Percentiles rank a stretch among this genome's conserved stretches.
Evolutionary conservation across 2,329 filamentous ascomycete species (phyloP).

Genomic region (Bipolaris gigantea): DNA sequence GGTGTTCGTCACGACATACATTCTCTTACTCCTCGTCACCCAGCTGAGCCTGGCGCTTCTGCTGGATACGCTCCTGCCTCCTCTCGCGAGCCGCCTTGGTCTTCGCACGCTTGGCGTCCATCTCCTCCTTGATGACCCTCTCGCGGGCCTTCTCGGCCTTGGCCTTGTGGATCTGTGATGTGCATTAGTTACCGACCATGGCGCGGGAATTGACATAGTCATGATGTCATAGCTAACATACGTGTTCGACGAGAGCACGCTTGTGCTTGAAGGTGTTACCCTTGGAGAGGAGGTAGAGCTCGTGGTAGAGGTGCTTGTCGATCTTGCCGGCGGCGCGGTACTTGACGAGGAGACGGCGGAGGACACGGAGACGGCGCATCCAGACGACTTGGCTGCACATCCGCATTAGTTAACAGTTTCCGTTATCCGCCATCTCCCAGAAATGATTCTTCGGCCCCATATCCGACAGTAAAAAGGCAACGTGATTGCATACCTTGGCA

Average conservation of each 20-base stretch:
- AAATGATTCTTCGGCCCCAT: constrained; percentile 2
- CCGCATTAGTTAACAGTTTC: constrained; percentile 36
- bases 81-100: constrained; percentile 99
- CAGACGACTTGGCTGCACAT: constrained; percentile 84
- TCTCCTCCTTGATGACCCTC: constrained; percentile 96
- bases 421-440: constrained; percentile 10
- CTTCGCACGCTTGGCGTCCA: constrained; percentile 99
- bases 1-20: constrained; percentile 44
- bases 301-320: constrained; percentile 99
- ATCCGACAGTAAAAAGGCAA: constrained; percentile 18
- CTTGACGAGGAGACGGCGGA: constrained; percentile 98
- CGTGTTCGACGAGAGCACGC: constrained; percentile 99
- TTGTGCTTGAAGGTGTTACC: constrained; percentile 99
- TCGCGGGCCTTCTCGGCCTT: constrained; percentile 99
- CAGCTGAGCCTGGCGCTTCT: constrained; percentile 86
- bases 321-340: constrained; percentile 99
- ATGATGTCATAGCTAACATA: constrained; percentile 64
- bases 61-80: constrained; percentile 86
- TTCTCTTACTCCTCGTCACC: constrained; percentile 62
- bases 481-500: constrained; percentile 76
- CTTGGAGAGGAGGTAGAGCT: constrained; percentile 99
- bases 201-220: constrained; percentile 27
- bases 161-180: constrained; percentile 91
- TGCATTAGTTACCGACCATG: constrained; percentile 31
- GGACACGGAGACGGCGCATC: constrained; percentile 99